These are phyloP conservation scores for Epichloe aotearoae DNA, from an alignment of 2,329 filamentous ascomycete genomes.

Conservation along the genomic window DNA sequence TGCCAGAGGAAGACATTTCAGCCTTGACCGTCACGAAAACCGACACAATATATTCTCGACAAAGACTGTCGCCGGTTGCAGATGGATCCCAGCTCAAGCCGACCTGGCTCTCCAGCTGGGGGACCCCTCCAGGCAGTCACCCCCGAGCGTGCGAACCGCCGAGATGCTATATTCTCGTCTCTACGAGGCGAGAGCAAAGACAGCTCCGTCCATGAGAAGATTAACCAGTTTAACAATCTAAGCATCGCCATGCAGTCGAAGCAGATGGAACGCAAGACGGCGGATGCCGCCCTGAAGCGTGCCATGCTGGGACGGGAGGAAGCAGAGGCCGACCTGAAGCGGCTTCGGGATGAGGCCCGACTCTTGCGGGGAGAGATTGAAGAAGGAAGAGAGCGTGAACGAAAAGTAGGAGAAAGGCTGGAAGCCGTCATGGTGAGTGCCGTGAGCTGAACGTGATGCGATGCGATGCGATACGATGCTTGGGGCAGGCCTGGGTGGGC, in stretches of 20 bases:
- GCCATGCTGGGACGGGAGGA: slow-evolving; percentile 58
- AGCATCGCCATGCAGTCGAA: slow-evolving; percentile 47
- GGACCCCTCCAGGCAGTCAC: slow-evolving; percentile 48
- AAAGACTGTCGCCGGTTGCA: neutral
- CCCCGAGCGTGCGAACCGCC: slow-evolving; percentile 48
- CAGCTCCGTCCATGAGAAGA: slow-evolving; percentile 52
- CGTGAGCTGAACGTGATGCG: neutral
- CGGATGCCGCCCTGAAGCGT: slow-evolving; percentile 51
- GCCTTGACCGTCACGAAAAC: neutral
- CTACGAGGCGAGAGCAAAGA: slow-evolving; percentile 32
- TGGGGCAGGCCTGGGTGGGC: neutral
- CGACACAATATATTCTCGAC: neutral
- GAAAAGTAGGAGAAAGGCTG: slow-evolving; percentile 51
- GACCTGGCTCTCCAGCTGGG: slow-evolving; percentile 36
- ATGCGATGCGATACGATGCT: too few relatives aligned
- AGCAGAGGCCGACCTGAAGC: slow-evolving; percentile 54
- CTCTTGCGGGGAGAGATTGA: slow-evolving; percentile 44
- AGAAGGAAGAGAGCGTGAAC: slow-evolving; percentile 52
- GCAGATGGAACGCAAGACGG: slow-evolving; percentile 49
- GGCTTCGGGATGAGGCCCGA: slow-evolving; percentile 47
- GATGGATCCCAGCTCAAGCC: slow-evolving; percentile 34
- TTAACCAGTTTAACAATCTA: slow-evolving; percentile 60
- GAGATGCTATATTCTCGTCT: slow-evolving; percentile 24
- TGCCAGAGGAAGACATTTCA: neutral
- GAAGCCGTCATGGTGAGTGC: slow-evolving; percentile 54